Conservation (phyloP, 441 rosid genomes). For the Arabidopsis lyrata region DNA sequence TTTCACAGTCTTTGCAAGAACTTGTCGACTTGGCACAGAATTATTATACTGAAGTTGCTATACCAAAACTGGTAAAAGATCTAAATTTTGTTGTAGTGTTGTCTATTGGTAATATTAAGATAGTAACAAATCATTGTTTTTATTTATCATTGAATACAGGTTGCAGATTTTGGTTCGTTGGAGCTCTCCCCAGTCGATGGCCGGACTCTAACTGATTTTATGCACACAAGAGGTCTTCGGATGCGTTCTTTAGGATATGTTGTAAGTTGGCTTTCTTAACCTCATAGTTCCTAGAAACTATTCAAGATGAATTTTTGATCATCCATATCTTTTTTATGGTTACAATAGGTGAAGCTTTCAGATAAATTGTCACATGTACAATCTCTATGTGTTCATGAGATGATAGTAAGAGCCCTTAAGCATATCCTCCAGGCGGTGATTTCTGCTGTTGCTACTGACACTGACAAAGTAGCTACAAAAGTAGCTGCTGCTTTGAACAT, state of each 20-base stretch:
- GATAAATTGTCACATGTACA: conserved; percentile 77
- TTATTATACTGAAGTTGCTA: conserved; percentile 74
- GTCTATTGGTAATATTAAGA: conserved; percentile 21
- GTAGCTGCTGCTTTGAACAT: conserved; percentile 73
- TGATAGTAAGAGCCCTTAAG: conserved; percentile 81
- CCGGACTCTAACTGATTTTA: conserved; percentile 77
- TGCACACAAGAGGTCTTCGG: conserved; percentile 85
- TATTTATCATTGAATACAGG: conserved; percentile 51
- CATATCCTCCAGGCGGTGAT: conserved; percentile 73
- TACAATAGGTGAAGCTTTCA: conserved; percentile 69
- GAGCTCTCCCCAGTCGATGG: conserved; percentile 83
- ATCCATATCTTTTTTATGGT: conserved; percentile 36
- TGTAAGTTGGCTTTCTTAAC: conserved; percentile 52
- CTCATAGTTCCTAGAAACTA: conserved; percentile 17
- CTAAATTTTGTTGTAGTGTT: conserved; percentile 29
- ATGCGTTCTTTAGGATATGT: conserved; percentile 80
- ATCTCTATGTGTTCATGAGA: conserved; percentile 78
- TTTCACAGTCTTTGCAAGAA: conserved; percentile 70
- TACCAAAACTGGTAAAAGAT: conserved; percentile 70
- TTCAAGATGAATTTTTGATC: conserved; percentile 24
- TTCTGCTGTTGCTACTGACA: conserved; percentile 56
- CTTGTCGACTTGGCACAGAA: conserved; percentile 69
- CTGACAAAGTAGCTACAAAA: conserved; percentile 57
- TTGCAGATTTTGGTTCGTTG: conserved; percentile 69
- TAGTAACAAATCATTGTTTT: conserved; percentile 31